Conservation (phyloP, 768 basidiomycete species). For the Russula vinacea region DNA sequence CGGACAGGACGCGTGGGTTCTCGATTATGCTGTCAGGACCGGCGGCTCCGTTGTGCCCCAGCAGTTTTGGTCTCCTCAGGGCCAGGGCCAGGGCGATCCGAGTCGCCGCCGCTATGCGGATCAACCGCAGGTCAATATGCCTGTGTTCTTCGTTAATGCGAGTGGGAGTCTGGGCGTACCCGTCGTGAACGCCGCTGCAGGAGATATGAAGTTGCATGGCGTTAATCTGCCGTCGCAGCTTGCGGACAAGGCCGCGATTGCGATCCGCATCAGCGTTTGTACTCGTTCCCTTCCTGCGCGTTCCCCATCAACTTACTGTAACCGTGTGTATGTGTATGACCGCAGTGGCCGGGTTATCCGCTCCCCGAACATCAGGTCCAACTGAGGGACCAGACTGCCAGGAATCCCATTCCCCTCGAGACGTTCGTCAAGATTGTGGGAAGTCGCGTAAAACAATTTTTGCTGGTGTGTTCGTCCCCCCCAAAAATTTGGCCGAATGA, state of each 20-base stretch:
- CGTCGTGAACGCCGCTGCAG: conserved; percentile 14
- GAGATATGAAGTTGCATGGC: conserved; percentile 3
- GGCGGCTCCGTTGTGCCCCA: conserved; percentile 26
- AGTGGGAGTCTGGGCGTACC: conserved; percentile 20
- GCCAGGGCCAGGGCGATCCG: conserved; percentile 21
- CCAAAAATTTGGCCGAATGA: not conserved
- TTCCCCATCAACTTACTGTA: conserved; percentile 5
- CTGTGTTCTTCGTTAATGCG: conserved; percentile 19
- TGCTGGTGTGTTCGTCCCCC: conserved; percentile 7
- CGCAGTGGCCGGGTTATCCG: conserved; percentile 22
- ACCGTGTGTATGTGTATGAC: not conserved
- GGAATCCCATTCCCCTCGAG: conserved; percentile 6
- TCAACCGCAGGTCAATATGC: conserved; percentile 11
- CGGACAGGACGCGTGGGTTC: conserved; percentile 10
- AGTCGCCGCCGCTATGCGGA: conserved; percentile 20
- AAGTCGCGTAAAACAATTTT: conserved; percentile 15
- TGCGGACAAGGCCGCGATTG: conserved; percentile 5
- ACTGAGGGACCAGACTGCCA: not conserved
- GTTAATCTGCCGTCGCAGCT: conserved; percentile 2
- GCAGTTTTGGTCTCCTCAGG: conserved; percentile 20
- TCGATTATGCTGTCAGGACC: conserved; percentile 11
- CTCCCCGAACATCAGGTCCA: conserved; percentile 18
- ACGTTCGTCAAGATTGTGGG: conserved; percentile 18
- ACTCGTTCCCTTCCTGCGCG: not conserved
- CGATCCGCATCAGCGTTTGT: conserved; percentile 23